phyloP scores from a whole-genome alignment of 768 basidiomycete genomes.

The Clitopilus hobsonii region DNA sequence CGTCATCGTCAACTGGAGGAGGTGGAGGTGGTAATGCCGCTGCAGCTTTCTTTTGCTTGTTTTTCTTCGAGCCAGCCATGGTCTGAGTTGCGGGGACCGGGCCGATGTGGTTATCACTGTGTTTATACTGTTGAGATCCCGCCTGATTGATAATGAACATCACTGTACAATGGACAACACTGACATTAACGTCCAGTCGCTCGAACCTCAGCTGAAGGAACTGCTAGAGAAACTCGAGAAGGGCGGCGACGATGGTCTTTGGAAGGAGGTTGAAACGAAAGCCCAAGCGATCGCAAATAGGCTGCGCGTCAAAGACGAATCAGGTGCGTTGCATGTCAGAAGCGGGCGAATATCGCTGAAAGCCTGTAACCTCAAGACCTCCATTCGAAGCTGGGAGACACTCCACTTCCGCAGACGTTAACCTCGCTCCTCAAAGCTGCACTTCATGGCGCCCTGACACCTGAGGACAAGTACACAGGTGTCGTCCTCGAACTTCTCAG shows the following conservation, averaged over 20 bases:
- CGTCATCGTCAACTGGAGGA: conserved; percentile 42
- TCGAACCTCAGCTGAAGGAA: conserved; percentile 24
- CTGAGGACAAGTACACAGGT: conserved; percentile 38
- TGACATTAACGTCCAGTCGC: conserved; percentile 24
- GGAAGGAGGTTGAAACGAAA: conserved; percentile 47
- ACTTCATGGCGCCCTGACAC: conserved; percentile 42
- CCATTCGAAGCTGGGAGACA: conserved; percentile 64
- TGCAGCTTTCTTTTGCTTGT: conserved; percentile 47
- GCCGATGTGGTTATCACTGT: conserved; percentile 5
- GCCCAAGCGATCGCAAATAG: conserved; percentile 59
- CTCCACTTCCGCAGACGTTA: conserved; percentile 60
- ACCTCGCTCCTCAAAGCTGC: conserved; percentile 56
- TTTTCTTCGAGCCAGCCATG: conserved; percentile 54
- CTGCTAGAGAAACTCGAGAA: conserved; percentile 27
- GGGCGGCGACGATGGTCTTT: conserved; percentile 30
- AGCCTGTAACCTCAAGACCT: conserved; percentile 36
- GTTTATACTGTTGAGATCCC: not conserved
- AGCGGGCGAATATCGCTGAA: not conserved
- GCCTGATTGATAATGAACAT: not conserved
- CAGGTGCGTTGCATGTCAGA: conserved; percentile 30
- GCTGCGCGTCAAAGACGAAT: conserved; percentile 50
- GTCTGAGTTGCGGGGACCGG: conserved; percentile 2
- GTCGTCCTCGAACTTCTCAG: conserved; percentile 68
- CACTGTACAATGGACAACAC: conserved; percentile 18
- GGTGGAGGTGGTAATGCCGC: conserved; percentile 24